Base-by-base conservation (phyloP, 2,329 filamentous ascomycete species). In the Ophiostoma piceae region DNA sequence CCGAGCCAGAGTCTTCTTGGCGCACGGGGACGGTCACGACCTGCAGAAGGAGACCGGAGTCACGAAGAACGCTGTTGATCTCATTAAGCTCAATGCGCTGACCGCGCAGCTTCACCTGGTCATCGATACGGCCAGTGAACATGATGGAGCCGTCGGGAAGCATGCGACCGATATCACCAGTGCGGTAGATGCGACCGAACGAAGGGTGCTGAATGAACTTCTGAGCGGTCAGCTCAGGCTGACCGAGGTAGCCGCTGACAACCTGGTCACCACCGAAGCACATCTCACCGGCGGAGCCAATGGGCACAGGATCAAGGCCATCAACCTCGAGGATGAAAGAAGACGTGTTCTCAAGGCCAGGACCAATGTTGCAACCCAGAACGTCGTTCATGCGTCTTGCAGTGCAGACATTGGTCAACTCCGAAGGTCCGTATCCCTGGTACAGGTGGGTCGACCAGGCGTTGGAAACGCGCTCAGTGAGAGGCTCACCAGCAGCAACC, bases 181-280 rank as follows among this genome's bases (percentile, higher is more conserved):
- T 93, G 14, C 91, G 86, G 76, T 96, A 97, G 0, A 97, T 79
- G 1, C 88, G 86, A 1, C 93, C 93, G 76, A 87, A 90, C 0
- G 77, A 72, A 0, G 88, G 83, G 75, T 96, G 90, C 0, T 87
- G 73, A 66, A 94, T 82, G 71, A 96, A 92, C 74, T 89, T 92
- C 14, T 83, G 79, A 0, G 81, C 78, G 0, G 90, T 92, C 57
- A 91, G 79, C 3, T 84, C 82, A 0, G 86, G 83, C 77, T 85
- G 82, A 70, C 89, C 87, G 37, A 95, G 82, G 75, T 94, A 96
- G 1, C 92, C 92, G 54, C 84, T 82, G 60, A 87, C 88, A 5
- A 97, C 87, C 78, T 97, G 93, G 67, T 91, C 87, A 12, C 93
- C 94, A 16, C 92, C 92, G 77, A 96, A 95, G 75, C 91, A 96